Evolutionary conservation across 2,329 filamentous ascomycete species (phyloP), one percentile per base, ranked within the genome.

Genomic region (Ophiostoma perfectum): DNA sequence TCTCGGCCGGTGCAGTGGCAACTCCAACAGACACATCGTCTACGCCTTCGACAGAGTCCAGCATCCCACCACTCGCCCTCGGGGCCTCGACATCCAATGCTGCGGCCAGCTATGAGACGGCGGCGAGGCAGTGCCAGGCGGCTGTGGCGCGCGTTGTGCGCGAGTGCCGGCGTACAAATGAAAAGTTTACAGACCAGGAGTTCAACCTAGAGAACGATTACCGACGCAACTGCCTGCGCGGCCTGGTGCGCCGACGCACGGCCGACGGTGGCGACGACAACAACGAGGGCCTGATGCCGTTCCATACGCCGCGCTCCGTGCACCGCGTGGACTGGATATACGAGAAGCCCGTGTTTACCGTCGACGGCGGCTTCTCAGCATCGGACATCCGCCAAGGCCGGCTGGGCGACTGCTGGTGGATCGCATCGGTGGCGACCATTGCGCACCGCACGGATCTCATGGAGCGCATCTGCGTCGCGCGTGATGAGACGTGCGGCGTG

Each of bases 371-470:
- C 3, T 81, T 75, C 70, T 77, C 78, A 11, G 75, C 76, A 58
- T 78, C 79, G 0, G 79, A 81, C 49, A 78, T 81, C 70, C 79
- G 78, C 71, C 80, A 81, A 68, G 80, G 80, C 27, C 70, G 70
- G 9, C 83, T 84, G 71, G 89, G 89, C 1, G 88, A 92, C 75
- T 92, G 89, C 77, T 92, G 89, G 88, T 86, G 90, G 75, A 81
- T 92, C 75, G 88, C 89, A 4, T 88, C 88, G 0, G 77, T 92
- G 16, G 87, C 86, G 27, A 89, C 88, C 0, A 84, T 91, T 72
- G 87, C 86, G 11, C 89, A 90, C 72, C 86, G 88, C 71, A 78
- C 83, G 66, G 86, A 84, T 2, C 76, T 91, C 44, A 88, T 92
- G 73, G 82, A 89, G 67, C 83, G 82, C 69, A 81, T 92, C 7